Conservation (phyloP, 2,329 filamentous ascomycete species). For the Hymenotorrendiella dingleyae region DNA sequence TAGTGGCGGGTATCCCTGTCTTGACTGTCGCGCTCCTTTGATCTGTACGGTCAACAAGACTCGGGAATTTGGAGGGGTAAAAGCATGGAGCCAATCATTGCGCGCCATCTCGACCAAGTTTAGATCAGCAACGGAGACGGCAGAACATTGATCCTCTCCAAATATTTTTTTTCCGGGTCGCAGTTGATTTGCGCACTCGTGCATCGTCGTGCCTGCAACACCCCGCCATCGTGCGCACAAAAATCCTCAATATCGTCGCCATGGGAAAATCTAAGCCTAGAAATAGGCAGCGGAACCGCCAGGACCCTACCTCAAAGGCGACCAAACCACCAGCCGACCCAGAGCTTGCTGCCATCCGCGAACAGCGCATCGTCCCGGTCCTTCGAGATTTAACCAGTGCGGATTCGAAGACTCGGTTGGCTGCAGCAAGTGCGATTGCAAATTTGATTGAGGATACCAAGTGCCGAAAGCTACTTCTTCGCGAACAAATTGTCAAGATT, state of each 20-base stretch:
- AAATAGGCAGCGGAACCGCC: slow-evolving; percentile 44
- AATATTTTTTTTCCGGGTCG: background rate
- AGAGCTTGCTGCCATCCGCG: slow-evolving; percentile 56
- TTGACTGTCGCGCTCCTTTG: too few relatives aligned
- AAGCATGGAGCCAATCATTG: too few relatives aligned
- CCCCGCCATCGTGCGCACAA: background rate
- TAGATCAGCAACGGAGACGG: too few relatives aligned
- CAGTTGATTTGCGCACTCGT: too few relatives aligned
- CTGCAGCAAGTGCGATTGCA: slow-evolving; percentile 53
- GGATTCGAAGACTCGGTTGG: slow-evolving; percentile 52
- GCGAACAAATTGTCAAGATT: slow-evolving; percentile 60
- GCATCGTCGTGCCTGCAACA: too few relatives aligned
- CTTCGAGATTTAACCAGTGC: slow-evolving; percentile 54
- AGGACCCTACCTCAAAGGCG: slow-evolving; percentile 51
- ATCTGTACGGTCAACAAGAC: too few relatives aligned
- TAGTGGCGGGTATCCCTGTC: too few relatives aligned
- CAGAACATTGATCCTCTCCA: too few relatives aligned
- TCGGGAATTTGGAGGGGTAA: too few relatives aligned
- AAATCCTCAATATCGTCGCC: background rate
- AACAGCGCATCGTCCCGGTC: slow-evolving; percentile 57
- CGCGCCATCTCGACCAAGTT: too few relatives aligned
- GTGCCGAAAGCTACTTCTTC: slow-evolving; percentile 58
- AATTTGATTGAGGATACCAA: slow-evolving; percentile 56
- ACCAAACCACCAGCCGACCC: slow-evolving; percentile 58
- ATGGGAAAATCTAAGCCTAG: slow-evolving; percentile 56